Base-by-base conservation (phyloP, 371 early-diverging fungal genomes). In the Lichtheimia ornata region DNA sequence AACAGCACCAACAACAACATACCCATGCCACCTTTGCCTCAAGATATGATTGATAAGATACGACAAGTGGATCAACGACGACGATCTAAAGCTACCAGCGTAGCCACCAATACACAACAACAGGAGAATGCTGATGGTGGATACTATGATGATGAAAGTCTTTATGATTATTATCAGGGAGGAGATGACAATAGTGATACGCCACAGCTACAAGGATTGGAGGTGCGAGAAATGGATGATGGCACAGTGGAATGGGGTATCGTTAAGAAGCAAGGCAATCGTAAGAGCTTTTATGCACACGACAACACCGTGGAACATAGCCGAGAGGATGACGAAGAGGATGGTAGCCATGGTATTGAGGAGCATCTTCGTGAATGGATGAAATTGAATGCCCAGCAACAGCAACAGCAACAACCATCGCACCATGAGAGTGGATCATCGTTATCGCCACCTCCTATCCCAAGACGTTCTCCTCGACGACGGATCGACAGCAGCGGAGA, bases 161-260 rank as follows among this genome's bases (percentile, higher is more conserved):
- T 69, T 3, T 64, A 61, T 44, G 64, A 64, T 14, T 69, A 64
- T 45, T 69, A 69, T 42, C 54, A 50, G 9, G 28, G 49, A 12
- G 44, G 61, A 22, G 60, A 58, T n/a, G 44, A 53, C 12, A 35
- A 14, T 24, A 18, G n/a, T 35, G 35, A 35, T 4, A 35, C 35
- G 1, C 58, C 59, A 12, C 59, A 56, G 4, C 18, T 72, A 27
- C 60, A 72, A 49, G 73, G 73, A 9, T 50, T 72, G 47, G 73
- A 72, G 56, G 58, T 72, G 22, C 73, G 73, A 11, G 73, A 72
- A 50, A 62, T 68, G 64, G 62, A 61, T 18, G 73, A 72, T 50
- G 73, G 73, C 17, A 50, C 69, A 2, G 66, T 72, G 15, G 66
- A 66, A 27, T 72, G 69, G 65, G 73, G 73, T 20, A 66, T 72